A percentile compares a stretch with the other conserved stretches of the same genome.
These are phyloP conservation scores for Eucalyptus brandiana DNA, from an alignment of 345 rosid species.

Conservation along the genomic window DNA sequence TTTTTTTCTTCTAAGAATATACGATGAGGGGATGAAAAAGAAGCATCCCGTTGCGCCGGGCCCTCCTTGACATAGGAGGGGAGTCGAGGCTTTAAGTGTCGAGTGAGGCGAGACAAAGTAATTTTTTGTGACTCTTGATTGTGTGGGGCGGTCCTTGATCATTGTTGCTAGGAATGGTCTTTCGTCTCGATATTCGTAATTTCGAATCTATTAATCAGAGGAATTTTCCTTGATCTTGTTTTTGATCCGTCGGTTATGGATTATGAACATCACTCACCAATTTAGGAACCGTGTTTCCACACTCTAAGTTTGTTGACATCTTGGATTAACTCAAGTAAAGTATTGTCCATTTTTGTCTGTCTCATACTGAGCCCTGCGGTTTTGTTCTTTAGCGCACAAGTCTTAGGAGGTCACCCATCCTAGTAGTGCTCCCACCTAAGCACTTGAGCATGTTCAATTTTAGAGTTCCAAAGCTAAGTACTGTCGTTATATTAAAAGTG, in stretches of 20 bases:
- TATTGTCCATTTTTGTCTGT: neutral
- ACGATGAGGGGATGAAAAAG: neutral
- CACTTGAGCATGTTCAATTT: neutral
- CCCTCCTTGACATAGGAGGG: neutral
- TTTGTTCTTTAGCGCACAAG: neutral
- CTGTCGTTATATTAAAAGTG: neutral
- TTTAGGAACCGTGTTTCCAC: neutral
- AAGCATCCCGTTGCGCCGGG: neutral
- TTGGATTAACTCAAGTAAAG: neutral
- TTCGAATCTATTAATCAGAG: neutral
- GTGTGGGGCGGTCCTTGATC: neutral
- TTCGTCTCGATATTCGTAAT: neutral
- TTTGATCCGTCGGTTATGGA: neutral
- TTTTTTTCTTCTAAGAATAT: neutral
- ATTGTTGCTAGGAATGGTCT: neutral
- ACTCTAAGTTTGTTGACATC: neutral
- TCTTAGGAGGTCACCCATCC: neutral
- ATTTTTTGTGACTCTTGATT: neutral
- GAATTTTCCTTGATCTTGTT: neutral
- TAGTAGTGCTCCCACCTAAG: neutral
- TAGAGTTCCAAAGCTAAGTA: neutral
- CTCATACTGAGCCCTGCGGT: neutral
- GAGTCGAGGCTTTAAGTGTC: neutral
- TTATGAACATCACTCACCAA: neutral
- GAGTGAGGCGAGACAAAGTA: neutral